Percentiles rank a stretch among this genome's conserved stretches.
Evolutionary conservation across 2,329 filamentous ascomycete species (phyloP).

Genomic region (Dactylonectria macrodidyma): DNA sequence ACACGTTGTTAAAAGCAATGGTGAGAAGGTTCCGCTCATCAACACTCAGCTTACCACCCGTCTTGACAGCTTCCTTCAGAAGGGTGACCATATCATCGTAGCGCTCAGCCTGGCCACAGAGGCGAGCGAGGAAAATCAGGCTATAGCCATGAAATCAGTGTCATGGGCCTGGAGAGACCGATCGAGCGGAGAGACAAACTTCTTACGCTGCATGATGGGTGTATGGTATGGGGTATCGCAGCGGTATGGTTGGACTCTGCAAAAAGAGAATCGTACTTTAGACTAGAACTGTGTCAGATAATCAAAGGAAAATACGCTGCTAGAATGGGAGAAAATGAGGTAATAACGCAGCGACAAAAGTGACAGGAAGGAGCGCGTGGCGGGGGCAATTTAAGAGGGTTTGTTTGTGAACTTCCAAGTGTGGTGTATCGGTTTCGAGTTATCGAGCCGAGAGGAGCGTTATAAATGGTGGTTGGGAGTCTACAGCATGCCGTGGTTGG

Average conservation of each 20-base stretch:
- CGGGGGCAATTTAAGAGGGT: not conserved
- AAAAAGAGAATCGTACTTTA: not conserved
- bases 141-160: slow-evolving; percentile 56
- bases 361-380: not conserved
- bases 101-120: slow-evolving; percentile 99
- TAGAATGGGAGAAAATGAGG: not conserved
- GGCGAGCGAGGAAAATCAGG: slow-evolving; percentile 69
- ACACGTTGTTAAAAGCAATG: slow-evolving; percentile 99
- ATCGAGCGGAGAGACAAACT: slow-evolving; percentile 3
- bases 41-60: slow-evolving; percentile 84
- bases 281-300: not conserved
- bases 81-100: slow-evolving; percentile 99
- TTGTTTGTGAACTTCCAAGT: not conserved
- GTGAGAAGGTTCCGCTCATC: slow-evolving; percentile 99
- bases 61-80: slow-evolving; percentile 99
- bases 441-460: not conserved
- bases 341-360: not conserved
- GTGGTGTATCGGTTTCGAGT: not conserved
- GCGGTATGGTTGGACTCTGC: not conserved
- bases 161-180: slow-evolving; percentile 17
- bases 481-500: not conserved
- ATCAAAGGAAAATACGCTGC: not conserved
- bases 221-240: not conserved
- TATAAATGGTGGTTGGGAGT: not conserved
- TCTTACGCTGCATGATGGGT: slow-evolving; percentile 1